A percentile compares a stretch with the other conserved stretches of the same genome.
Evolutionary conservation across 2,329 filamentous ascomycete genomes (phyloP).

Genomic region (Calonectria leucothoes): DNA sequence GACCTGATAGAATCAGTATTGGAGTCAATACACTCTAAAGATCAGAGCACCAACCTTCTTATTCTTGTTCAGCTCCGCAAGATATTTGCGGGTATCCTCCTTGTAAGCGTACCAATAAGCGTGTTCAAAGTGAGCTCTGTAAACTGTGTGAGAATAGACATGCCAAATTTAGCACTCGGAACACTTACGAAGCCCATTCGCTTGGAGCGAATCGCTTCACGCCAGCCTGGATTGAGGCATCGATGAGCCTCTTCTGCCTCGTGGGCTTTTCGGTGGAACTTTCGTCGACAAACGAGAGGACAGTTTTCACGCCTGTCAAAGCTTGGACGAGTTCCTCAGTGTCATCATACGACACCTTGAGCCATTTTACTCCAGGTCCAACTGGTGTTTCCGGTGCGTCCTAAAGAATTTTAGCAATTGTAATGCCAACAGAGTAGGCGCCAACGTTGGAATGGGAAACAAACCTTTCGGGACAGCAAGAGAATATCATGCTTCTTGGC

Average conservation of each 20-base stretch:
- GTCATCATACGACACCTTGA: slow-evolving; percentile 48
- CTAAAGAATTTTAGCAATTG: slow-evolving; percentile 5
- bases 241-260: slow-evolving; percentile 59
- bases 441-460: not conserved
- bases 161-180: rapidly evolving
- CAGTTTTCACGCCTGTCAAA: slow-evolving; percentile 61
- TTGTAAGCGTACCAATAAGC: slow-evolving; percentile 51
- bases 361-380: slow-evolving; percentile 19
- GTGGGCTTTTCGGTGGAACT: slow-evolving; percentile 46
- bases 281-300: slow-evolving; percentile 62
- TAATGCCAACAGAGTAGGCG: too few relatives aligned
- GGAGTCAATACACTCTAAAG: rapidly evolving
- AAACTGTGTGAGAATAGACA: not conserved
- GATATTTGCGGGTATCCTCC: slow-evolving; percentile 59
- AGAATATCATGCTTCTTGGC: slow-evolving; percentile 63
- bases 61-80: slow-evolving; percentile 61
- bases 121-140: slow-evolving; percentile 24
- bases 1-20: slow-evolving; percentile 46
- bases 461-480: slow-evolving; percentile 60
- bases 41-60: slow-evolving; percentile 46
- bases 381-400: slow-evolving; percentile 17
- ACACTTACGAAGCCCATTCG: slow-evolving; percentile 62
- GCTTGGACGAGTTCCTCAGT: slow-evolving; percentile 46
- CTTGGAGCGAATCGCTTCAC: slow-evolving; percentile 71
- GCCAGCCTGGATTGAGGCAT: slow-evolving; percentile 67